Evolutionary conservation across 257 asterid genomes (phyloP), one percentile per base, ranked within the genome.

Genomic region (Solanum dulcamara): DNA sequence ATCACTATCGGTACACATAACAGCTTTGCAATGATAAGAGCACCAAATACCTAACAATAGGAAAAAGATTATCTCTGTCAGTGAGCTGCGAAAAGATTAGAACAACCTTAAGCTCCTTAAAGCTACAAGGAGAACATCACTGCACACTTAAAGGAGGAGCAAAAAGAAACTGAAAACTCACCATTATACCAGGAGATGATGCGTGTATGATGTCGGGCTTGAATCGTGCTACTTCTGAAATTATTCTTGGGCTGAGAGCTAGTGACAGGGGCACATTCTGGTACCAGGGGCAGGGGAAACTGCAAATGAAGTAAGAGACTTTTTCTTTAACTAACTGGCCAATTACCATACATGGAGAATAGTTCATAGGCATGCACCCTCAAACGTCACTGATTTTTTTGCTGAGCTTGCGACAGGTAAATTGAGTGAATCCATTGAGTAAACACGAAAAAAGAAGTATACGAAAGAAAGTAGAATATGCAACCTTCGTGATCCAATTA

Each of bases 141-240:
- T 60, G 13, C 82, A 64, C 28, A 84, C 46, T 68, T n/a, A 75
- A 59, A 62, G 37, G 70, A 38, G 77, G 85, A 53, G 35, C 4
- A 81, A 80, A 57, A 55, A 84, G 86, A 55, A 70, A 81, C 57
- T 72, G 81, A 80, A 79, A 85, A 51, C 84, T 67, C 75, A 95
- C 99, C 99, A 97, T 97, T 83, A 97, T 93, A 44, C 99, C 99
- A 13, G 99, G 99, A 83, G 99, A 97, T 22, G 99, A 94, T 67
- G 99, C 99, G 44, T 97, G 99, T 89, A 97, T 93, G 64, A 97
- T 95, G 86, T 97, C 99, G 18, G 99, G 99, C 92, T 94, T 97
- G 92, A 97, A 97, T 70, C 89, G 89, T 62, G 97, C 91, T 33
- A 97, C 99, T 37, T 94, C 99, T 81, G 99, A 95, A 85, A 97